Base-by-base conservation (phyloP, 2,329 filamentous ascomycete genomes). In the Cryphonectria carpinicola region DNA sequence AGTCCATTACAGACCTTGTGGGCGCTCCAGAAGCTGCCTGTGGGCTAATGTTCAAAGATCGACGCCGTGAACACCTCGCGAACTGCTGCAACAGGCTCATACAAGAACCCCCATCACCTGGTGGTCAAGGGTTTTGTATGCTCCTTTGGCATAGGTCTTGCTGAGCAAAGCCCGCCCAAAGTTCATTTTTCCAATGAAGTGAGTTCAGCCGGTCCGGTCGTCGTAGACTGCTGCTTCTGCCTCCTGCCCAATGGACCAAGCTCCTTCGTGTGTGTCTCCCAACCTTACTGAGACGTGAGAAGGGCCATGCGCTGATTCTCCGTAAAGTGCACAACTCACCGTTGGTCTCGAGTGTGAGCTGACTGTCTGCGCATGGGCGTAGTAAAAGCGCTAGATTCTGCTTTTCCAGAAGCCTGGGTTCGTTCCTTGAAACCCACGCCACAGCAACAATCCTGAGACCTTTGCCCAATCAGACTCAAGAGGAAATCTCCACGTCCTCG, bases 401-500 rank as follows among this genome's bases (percentile, higher is more conserved):
- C n/a, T 28, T 25, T 22, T 28, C 28, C 17, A 43, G 25, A n/a
- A 43, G 28, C n/a, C 35, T 10, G 22, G 37, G 19, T 17, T 22
- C 46, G 46, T 19, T 46, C 28, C 7, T 65, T 4, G 4, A 32
- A 35, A 7, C 43, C 41, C n/a, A 28, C 37, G 52, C 1, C 3
- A n/a, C 39, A 39, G 66, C 43, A 43, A 32, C 13, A 22, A 4
- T 22, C 39, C 46, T 28, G 41, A 58, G 6, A 7, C 35, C 32
- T 58, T 54, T 22, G 14, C 32, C 39, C 25, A 65, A 35, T 19
- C 32, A n/a, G n/a, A n/a, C 28, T n/a, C 46, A 56, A 1, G 52
- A 65, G 19, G 68, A 58, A 6, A 62, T 46, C 22, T 66, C 54
- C 62, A 65, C 62, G 2, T 39, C 37, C 41, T 39, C 61, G 28